These are phyloP conservation scores for Asterophora parasitica DNA, from an alignment of 768 basidiomycete species.

Conservation along the genomic window DNA sequence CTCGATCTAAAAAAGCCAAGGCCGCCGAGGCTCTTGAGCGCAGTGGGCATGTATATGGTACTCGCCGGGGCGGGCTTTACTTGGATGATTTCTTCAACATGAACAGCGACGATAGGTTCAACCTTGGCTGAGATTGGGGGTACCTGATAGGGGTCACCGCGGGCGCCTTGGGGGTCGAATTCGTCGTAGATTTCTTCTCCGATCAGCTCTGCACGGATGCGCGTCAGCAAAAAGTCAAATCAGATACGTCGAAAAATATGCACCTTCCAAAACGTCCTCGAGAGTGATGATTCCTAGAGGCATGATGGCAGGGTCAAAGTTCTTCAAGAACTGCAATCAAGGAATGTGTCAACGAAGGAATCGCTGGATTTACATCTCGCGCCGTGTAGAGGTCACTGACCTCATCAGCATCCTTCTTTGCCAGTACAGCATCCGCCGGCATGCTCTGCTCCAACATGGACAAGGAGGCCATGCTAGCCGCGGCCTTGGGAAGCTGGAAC, in stretches of 20 bases:
- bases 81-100: conserved; percentile 2
- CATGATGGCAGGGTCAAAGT: conserved; percentile 75
- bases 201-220: conserved; percentile 63
- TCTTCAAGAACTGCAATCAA: conserved; percentile 64
- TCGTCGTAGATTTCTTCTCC: conserved; percentile 94
- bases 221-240: background rate
- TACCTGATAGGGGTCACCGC: conserved; percentile 41
- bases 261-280: conserved; percentile 87
- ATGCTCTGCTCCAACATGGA: conserved; percentile 71
- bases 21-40: conserved; percentile 40
- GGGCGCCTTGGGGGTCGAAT: conserved; percentile 77
- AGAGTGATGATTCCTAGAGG: conserved; percentile 90
- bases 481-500: conserved; percentile 37
- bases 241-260: background rate
- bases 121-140: conserved; percentile 17
- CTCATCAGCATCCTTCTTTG: conserved; percentile 70
- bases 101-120: conserved; percentile 11
- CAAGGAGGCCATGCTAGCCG: conserved; percentile 39
- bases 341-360: conserved; percentile 1
- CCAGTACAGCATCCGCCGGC: conserved; percentile 84
- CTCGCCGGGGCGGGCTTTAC: conserved; percentile 16
- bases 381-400: conserved; percentile 29
- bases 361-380: conserved; percentile 1
- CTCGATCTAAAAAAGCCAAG: conserved; percentile 49
- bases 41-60: conserved; percentile 34